Evolutionary conservation across 1,284 basidiomycete genomes (phyloP).

Genomic region (Trichosporon coremiiforme): DNA sequence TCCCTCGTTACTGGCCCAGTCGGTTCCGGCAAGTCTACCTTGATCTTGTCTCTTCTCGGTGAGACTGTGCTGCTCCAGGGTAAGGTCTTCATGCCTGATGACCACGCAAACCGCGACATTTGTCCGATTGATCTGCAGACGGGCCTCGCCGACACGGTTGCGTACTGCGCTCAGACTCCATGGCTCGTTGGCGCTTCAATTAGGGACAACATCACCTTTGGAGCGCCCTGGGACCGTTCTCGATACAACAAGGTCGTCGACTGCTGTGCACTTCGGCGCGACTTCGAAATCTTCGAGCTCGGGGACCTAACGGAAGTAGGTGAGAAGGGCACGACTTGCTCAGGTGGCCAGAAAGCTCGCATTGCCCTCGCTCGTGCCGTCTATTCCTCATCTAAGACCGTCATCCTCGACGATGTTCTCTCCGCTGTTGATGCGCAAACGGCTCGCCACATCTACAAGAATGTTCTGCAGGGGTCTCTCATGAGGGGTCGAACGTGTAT

Average conservation of each 20-base stretch:
- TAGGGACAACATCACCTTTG: constrained; percentile 62
- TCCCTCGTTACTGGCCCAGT: constrained; percentile 58
- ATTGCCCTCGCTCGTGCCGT: constrained; percentile 55
- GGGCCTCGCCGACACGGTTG: constrained; percentile 59
- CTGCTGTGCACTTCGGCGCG: constrained; percentile 61
- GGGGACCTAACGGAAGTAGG: constrained; percentile 64
- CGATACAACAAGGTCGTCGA: constrained; percentile 59
- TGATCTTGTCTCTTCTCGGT: constrained; percentile 64
- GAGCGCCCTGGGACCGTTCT: constrained; percentile 54
- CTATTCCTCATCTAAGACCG: constrained; percentile 51
- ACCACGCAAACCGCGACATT: constrained; percentile 50
- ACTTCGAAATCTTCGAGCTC: constrained; percentile 60
- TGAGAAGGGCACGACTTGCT: constrained; percentile 62
- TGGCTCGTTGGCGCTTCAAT: constrained; percentile 63
- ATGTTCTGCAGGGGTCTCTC: constrained; percentile 53
- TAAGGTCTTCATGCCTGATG: constrained; percentile 60
- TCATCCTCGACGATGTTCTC: constrained; percentile 55
- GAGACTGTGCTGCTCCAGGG: constrained; percentile 60
- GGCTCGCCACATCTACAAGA: constrained; percentile 47
- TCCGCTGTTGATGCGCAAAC: constrained; percentile 60
- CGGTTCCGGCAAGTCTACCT: constrained; percentile 68
- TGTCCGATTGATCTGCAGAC: constrained; percentile 58
- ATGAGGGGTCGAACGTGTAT: constrained; percentile 57
- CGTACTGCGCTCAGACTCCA: constrained; percentile 61
- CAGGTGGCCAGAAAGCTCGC: constrained; percentile 54